Conservation (phyloP, 495 filamentous ascomycete species). For the Penicillium cataractarum region DNA sequence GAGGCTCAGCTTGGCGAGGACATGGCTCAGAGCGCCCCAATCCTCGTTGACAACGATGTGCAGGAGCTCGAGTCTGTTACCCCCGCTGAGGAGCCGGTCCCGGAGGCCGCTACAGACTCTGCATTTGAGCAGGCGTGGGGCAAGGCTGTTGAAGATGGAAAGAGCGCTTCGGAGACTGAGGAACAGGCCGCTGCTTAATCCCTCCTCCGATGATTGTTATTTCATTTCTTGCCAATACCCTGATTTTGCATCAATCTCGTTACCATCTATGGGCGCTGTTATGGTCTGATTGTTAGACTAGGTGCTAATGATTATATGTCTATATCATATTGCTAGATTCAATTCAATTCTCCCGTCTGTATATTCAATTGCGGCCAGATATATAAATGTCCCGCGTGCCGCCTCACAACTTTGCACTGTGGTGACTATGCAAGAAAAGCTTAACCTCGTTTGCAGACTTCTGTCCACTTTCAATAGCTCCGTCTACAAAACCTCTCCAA, state of each 20-base stretch:
- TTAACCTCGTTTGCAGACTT: conserved; percentile 2
- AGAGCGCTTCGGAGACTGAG: conserved; percentile 9
- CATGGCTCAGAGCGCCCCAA: conserved; percentile 15
- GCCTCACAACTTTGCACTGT: neutral
- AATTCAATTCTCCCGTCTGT: neutral
- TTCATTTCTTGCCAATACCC: conserved; percentile 24
- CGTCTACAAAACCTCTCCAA: conserved; percentile 34
- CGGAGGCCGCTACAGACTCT: conserved; percentile 25
- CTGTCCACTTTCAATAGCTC: conserved; percentile 33
- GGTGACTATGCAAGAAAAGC: neutral
- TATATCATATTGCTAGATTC: conserved; percentile 9
- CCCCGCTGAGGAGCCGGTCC: neutral
- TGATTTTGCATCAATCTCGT: conserved; percentile 17
- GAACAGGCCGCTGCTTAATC: conserved; percentile 6
- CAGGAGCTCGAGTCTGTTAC: neutral
- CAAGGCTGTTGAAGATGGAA: conserved; percentile 41
- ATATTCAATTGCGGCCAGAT: neutral
- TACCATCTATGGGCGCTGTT: conserved; percentile 6
- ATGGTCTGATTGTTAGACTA: conserved; percentile 17
- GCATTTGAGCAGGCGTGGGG: conserved; percentile 51
- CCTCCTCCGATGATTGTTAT: conserved; percentile 1
- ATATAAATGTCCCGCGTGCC: no score
- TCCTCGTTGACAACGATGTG: conserved; percentile 17
- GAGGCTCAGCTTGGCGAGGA: conserved; percentile 7
- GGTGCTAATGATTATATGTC: conserved; percentile 21